These are phyloP conservation scores for Nematocida sp. DNA, from an alignment of 371 early-diverging fungal genomes.

Conservation along the genomic window DNA sequence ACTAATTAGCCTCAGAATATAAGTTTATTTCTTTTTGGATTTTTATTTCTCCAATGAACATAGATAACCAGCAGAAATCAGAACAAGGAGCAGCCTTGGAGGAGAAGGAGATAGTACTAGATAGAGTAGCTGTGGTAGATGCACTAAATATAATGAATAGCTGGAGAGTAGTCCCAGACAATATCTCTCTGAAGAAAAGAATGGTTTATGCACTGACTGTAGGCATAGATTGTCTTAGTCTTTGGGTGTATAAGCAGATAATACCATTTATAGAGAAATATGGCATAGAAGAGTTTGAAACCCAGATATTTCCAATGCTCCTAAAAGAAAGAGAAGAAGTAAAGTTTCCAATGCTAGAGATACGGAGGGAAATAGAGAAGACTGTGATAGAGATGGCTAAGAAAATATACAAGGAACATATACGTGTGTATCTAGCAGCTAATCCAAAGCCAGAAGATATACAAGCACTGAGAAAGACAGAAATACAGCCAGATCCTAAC, in stretches of 20 bases:
- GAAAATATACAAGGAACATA: conserved; percentile 6
- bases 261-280: conserved; percentile 29
- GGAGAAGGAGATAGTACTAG: conserved; percentile 13
- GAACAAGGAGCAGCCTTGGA: background rate
- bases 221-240: conserved; percentile 29
- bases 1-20: too few relatives aligned
- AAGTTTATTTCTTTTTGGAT: background rate
- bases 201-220: conserved; percentile 42
- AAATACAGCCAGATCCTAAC: background rate
- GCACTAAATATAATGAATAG: conserved; percentile 28
- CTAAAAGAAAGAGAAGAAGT: background rate
- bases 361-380: conserved; percentile 37
- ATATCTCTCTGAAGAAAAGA: conserved; percentile 14
- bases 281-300: conserved; percentile 44
- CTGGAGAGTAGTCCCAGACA: conserved; percentile 46
- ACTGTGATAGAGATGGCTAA: background rate
- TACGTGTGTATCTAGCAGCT: background rate
- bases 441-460: background rate
- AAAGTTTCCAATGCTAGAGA: conserved; percentile 2
- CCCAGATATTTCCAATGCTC: conserved; percentile 23
- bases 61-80: conserved; percentile 4
- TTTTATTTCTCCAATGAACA: conserved; percentile 34
- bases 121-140: conserved; percentile 12
- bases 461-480: background rate
- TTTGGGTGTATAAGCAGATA: conserved; percentile 49